phyloP scores from a whole-genome alignment of 2,329 filamentous ascomycete species.

The Beauveria rudraprayagi region DNA sequence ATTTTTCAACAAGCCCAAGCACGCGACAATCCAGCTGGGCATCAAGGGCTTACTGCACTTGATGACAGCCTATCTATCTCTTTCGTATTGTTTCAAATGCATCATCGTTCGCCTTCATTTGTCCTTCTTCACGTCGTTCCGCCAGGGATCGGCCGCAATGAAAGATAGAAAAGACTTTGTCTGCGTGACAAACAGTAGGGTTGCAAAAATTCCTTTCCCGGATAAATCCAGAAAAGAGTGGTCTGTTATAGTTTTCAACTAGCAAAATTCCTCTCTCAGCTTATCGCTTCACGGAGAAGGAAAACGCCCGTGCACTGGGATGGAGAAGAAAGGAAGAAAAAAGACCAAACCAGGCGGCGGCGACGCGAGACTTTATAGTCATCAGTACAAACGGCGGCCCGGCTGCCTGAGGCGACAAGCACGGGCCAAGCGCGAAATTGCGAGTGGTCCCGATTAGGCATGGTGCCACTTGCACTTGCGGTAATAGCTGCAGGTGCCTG shows the following conservation, averaged over 20 bases:
- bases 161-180: conserved; percentile 26
- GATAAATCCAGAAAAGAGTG: conserved; percentile 59
- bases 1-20: too few species aligned
- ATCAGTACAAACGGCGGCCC: background rate
- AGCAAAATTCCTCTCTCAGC: conserved; percentile 77
- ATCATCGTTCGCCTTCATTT: background rate
- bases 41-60: too few species aligned
- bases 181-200: conserved; percentile 20
- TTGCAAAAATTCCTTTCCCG: conserved; percentile 67
- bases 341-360: conserved; percentile 20
- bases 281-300: conserved; percentile 54
- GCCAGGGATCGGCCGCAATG: conserved; percentile 29
- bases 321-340: conserved; percentile 40
- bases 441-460: conserved; percentile 1
- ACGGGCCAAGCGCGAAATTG: conserved; percentile 5
- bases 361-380: conserved; percentile 27
- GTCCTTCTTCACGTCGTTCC: conserved; percentile 34
- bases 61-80: too few species aligned
- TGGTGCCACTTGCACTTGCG: background rate
- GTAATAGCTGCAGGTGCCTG: background rate
- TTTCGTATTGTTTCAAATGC: background rate
- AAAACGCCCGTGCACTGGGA: conserved; percentile 63
- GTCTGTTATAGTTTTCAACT: conserved; percentile 79
- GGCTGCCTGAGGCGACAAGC: conserved; percentile 8
- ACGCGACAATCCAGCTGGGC: too few species aligned